Base-by-base conservation (phyloP, 345 rosid species). In the thale cress (Arabidopsis thaliana) region DNA sequence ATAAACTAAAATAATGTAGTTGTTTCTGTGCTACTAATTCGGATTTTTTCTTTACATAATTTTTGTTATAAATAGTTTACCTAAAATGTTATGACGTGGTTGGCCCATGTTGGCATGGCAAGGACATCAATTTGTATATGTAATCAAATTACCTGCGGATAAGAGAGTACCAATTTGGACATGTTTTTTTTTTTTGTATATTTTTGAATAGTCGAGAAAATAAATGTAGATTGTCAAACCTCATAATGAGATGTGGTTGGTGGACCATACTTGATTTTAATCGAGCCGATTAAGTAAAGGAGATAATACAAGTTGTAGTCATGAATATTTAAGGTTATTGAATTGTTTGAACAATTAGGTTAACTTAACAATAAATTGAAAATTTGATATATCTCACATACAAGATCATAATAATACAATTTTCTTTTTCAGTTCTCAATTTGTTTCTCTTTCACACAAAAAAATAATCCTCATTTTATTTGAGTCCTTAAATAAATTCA, bases 181-280 rank as follows among this genome's bases (percentile, higher is more conserved):
- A 16, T 16, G 20, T 16, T 16, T 16, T 16, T 16, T 16, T 16
- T 16, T 16, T 16, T 49, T 49, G 5, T 16, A 4, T 28, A 8
- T n/a, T 60, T 8, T 75, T 59, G 56, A 57, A 59, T 59, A 67
- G 68, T 75, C 60, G 9, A 32, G 40, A 41, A 68, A 41, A 49
- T 49, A 68, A 42, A 68, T 41, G 57, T 51, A 51, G 23, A 41
- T 60, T 61, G 70, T 76, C 75, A 69, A 76, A 69, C 65, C 59
- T 53, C 59, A 62, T 62, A 55, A 70, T 64, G 71, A 53, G 71
- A 62, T 56, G n/a, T 41, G 52, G 61, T 60, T 68, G 74, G 74
- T 75, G 74, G 74, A 59, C 74, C 74, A 60, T 67, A 40, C 61
- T 23, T 9, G 67, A 60, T 48, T 48, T 57, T 24, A 23, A 44